These are phyloP conservation scores for Leucocoprinus gongylophorus DNA, from an alignment of 1,284 basidiomycete species.

Conservation along the genomic window DNA sequence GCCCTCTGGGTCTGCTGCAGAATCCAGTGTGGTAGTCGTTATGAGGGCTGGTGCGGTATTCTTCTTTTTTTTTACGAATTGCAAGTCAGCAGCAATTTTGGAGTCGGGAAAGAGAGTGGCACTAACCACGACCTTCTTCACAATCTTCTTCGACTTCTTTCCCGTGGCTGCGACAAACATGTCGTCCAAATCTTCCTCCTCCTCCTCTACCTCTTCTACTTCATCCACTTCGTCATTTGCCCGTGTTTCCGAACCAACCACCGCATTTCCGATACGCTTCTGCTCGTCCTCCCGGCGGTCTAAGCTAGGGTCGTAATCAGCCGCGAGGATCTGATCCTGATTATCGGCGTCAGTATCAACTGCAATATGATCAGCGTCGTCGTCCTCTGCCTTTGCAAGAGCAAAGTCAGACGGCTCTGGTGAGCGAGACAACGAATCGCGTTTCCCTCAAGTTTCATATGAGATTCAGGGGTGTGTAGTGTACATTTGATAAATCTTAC, in stretches of 20 bases:
- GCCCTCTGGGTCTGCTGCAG: conserved; percentile 84
- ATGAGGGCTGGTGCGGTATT: conserved; percentile 55
- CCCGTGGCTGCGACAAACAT: conserved; percentile 73
- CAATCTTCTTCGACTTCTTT: conserved; percentile 48
- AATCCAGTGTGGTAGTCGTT: conserved; percentile 63
- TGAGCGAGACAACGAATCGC: conserved; percentile 48
- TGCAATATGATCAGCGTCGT: conserved; percentile 24
- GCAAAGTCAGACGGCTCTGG: conserved; percentile 51
- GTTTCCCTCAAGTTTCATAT: conserved; percentile 29
- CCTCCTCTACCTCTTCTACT: conserved; percentile 41
- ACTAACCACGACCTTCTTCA: conserved; percentile 45
- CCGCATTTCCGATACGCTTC: conserved; percentile 44
- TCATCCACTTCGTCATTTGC: conserved; percentile 13
- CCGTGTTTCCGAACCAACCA: conserved; percentile 9
- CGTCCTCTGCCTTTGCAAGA: conserved; percentile 53
- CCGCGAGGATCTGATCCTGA: conserved; percentile 74
- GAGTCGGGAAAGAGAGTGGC: neutral
- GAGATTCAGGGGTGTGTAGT: neutral
- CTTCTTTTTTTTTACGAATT: conserved; percentile 33
- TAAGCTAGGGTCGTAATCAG: conserved; percentile 87
- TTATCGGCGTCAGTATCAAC: conserved; percentile 26
- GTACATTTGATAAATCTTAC: neutral
- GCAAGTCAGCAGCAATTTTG: neutral
- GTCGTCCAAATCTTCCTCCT: conserved; percentile 78
- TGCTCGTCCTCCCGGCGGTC: conserved; percentile 80